Conservation (phyloP, 2,329 filamentous ascomycete species). For the Lecanosticta acicola region DNA sequence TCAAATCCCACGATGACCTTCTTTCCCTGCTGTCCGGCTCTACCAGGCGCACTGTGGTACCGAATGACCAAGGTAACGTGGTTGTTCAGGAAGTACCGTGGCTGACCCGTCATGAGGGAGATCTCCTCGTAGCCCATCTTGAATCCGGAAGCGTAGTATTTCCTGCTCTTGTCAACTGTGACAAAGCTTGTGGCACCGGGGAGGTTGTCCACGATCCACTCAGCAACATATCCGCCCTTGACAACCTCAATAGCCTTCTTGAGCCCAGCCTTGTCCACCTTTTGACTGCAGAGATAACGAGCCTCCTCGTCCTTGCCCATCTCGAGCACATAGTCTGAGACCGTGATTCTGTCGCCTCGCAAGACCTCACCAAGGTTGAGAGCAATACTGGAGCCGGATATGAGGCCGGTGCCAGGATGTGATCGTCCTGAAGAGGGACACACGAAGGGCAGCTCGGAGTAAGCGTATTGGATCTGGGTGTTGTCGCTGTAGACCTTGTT, state of each 20-base stretch:
- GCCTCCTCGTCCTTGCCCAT: conserved; percentile 73
- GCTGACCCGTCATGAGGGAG: conserved; percentile 53
- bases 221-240: conserved; percentile 73
- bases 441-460: conserved; percentile 81
- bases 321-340: conserved; percentile 73
- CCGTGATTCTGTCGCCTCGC: conserved; percentile 77
- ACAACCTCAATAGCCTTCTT: conserved; percentile 66
- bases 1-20: conserved; percentile 86
- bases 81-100: conserved; percentile 74
- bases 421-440: conserved; percentile 68
- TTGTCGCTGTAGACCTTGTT: conserved; percentile 91
- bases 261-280: conserved; percentile 60
- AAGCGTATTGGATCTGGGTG: conserved; percentile 86
- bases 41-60: conserved; percentile 65
- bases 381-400: conserved; percentile 70
- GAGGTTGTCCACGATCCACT: conserved; percentile 91
- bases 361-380: conserved; percentile 84
- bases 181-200: conserved; percentile 85
- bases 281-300: conserved; percentile 63
- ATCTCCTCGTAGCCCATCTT: conserved; percentile 75
- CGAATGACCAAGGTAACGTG: conserved; percentile 81
- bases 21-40: conserved; percentile 62
- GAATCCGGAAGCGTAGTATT: conserved; percentile 87
- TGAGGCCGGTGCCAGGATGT: conserved; percentile 60
- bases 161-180: conserved; percentile 73